Base-by-base conservation (phyloP, 208 protist genomes). In the Wallacemonas rigidus region DNA sequence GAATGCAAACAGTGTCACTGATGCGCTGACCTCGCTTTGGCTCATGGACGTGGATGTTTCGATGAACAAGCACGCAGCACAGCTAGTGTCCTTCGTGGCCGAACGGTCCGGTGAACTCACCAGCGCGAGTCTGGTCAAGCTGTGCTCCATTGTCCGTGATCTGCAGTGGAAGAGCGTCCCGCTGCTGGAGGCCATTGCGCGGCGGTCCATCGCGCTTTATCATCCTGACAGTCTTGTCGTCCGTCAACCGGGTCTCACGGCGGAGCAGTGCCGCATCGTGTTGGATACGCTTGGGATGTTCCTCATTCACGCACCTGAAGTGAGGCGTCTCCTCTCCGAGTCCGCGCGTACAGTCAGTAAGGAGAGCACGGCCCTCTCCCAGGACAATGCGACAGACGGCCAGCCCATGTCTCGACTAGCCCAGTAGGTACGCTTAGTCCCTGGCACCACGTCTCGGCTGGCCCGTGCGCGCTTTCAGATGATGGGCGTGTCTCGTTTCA, bases 281-380 rank as follows among this genome's bases (percentile, higher is more conserved):
- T 74, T 96, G 38, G 92, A 96, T 54, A 82, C 81, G 15, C 78
- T 96, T 6, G 79, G 68, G 1, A 64, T 26, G 11, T 86, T 82
- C 54, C 70, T 81, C 43, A 63, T 90, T 11, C 85, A 88, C 57
- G 80, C 93, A 69, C 69, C 70, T 5, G 61, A 48, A 11, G 88
- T 87, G 17, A 81, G 92, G 12, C 65, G 72, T 36, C 68, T 83
- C 9, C 81, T 94, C 35, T 87, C 89, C n/a, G n/a, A 64, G 26
- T 57, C 89, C 9, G 89, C 84, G 26, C 86, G 88, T 48, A 87
- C 74, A 45, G 86, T 90, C 14, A 94, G 88, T 70, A 93, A 91
- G 57, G 89, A 96, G 41, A 68, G 36, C 17, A 56, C 83, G 17
- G 64, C 72, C 50, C 85, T 96, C 15, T 90, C 87, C 12, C 85